These are phyloP conservation scores for Gonapodya prolifera DNA, from an alignment of 192 early-diverging fungal genomes.

Conservation along the genomic window DNA sequence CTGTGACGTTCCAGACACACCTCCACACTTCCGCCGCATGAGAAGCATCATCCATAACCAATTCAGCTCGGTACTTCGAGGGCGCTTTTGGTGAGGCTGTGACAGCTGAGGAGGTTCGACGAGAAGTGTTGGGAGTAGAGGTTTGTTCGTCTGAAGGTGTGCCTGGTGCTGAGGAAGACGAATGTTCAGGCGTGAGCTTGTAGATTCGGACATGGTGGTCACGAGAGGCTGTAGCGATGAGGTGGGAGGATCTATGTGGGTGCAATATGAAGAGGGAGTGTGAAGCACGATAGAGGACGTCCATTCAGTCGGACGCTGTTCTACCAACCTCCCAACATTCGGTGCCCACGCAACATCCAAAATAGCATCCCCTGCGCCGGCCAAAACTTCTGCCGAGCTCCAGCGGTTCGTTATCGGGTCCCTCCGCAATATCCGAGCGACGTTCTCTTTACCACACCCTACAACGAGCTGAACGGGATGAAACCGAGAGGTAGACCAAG, in stretches of 20 bases:
- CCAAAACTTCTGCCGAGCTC: slow-evolving; percentile 38
- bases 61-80: background rate
- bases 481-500: slow-evolving; percentile 40
- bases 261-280: no score
- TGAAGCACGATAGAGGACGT: no score
- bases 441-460: slow-evolving; percentile 68
- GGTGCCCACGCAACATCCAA: slow-evolving; percentile 52
- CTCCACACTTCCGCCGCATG: slow-evolving; percentile 50
- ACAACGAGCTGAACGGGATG: slow-evolving; percentile 67
- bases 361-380: slow-evolving; percentile 47
- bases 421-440: slow-evolving; percentile 35
- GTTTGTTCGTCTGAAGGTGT: background rate
- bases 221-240: slow-evolving; percentile 71
- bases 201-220: slow-evolving; percentile 67
- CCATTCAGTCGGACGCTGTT: background rate
- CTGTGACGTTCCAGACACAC: slow-evolving; percentile 77
- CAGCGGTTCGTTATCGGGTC: slow-evolving; percentile 35
- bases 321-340: slow-evolving; percentile 24
- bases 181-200: slow-evolving; percentile 38
- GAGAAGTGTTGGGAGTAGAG: background rate
- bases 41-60: background rate
- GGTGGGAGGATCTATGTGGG: slow-evolving; percentile 46
- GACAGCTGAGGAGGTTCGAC: background rate
- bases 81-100: background rate
- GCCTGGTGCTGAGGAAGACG: background rate